phyloP scores from a whole-genome alignment of 1,139 yeast genomes.

The Zygotorulaspora mrakii region DNA sequence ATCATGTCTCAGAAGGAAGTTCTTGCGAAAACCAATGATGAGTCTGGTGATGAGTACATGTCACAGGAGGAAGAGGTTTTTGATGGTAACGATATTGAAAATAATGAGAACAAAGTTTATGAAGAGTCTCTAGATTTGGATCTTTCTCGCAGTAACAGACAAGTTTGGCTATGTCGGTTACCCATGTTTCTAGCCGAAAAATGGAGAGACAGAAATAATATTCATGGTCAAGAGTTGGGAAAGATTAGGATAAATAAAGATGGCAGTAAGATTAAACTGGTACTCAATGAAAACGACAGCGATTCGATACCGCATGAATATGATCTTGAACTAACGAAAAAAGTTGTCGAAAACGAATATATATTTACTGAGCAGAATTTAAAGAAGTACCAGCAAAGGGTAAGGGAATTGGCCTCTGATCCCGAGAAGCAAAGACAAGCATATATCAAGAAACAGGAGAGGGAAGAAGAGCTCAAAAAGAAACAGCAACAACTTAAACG shows the following conservation, averaged over 20 bases:
- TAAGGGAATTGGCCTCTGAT: slow-evolving; percentile 40
- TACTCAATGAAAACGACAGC: slow-evolving; percentile 48
- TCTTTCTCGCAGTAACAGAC: slow-evolving; percentile 50
- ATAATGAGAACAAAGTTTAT: slow-evolving; percentile 37
- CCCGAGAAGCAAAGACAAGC: slow-evolving; percentile 43
- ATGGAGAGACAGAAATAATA: slow-evolving; percentile 64
- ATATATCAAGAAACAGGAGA: slow-evolving; percentile 38
- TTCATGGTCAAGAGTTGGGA: slow-evolving; percentile 76
- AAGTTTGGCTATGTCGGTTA: slow-evolving; percentile 87
- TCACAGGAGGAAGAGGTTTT: slow-evolving; percentile 43
- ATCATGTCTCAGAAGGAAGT: slow-evolving; percentile 12
- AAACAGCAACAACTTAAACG: slow-evolving; percentile 36
- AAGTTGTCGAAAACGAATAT: slow-evolving; percentile 76
- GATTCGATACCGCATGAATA: slow-evolving; percentile 75
- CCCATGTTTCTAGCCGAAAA: slow-evolving; percentile 82
- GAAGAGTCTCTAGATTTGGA: slow-evolving; percentile 65
- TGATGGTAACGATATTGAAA: slow-evolving; percentile 42
- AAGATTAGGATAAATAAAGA: slow-evolving; percentile 61
- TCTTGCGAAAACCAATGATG: slow-evolving; percentile 10
- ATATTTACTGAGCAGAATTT: slow-evolving; percentile 89
- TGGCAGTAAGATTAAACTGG: slow-evolving; percentile 56
- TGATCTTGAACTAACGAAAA: slow-evolving; percentile 72
- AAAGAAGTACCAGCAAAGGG: slow-evolving; percentile 59
- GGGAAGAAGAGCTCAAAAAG: slow-evolving; percentile 40
- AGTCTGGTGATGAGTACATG: slow-evolving; percentile 39